phyloP scores from a whole-genome alignment of 148 eudicot species.

The Persicaria tinctoria region DNA sequence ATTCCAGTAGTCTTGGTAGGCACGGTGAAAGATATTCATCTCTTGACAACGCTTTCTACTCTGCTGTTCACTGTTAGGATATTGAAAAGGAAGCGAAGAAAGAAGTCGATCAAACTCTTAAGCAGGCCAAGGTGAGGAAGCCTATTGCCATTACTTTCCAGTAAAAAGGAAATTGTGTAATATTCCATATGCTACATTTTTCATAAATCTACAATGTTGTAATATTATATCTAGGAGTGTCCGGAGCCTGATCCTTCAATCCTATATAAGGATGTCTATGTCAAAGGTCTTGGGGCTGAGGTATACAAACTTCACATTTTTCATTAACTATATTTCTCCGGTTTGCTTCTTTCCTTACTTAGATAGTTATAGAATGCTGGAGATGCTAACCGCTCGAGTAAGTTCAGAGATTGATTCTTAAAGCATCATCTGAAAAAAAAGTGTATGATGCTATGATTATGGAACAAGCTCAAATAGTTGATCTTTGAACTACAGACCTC shows the following conservation, averaged over 20 bases:
- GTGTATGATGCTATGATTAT: too few species aligned
- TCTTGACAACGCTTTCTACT: neutral
- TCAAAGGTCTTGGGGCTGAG: constrained; percentile 80
- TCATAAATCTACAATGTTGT: neutral
- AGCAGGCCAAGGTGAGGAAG: constrained; percentile 45
- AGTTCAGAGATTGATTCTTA: too few species aligned
- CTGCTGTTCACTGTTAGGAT: constrained; percentile 23
- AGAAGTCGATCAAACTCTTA: constrained; percentile 54
- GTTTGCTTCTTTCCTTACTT: neutral
- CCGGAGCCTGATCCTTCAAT: constrained; percentile 80
- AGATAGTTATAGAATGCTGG: too few species aligned
- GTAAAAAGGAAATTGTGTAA: neutral
- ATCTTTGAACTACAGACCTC: too few species aligned
- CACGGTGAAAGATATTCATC: neutral
- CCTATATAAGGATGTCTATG: constrained; percentile 76
- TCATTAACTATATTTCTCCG: neutral
- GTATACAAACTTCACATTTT: constrained; percentile 25
- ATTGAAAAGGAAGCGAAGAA: constrained; percentile 48
- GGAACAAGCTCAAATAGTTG: too few species aligned
- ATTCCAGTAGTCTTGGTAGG: too few species aligned
- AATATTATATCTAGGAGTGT: constrained; percentile 43
- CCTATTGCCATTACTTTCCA: neutral
- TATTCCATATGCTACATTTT: neutral
- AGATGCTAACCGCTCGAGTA: too few species aligned
- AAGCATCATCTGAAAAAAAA: too few species aligned